A percentile compares a stretch with the other conserved stretches of the same genome.
These are phyloP conservation scores for Danielozyma ontarioensis DNA, from an alignment of 805 yeast genomes.

Conservation along the genomic window DNA sequence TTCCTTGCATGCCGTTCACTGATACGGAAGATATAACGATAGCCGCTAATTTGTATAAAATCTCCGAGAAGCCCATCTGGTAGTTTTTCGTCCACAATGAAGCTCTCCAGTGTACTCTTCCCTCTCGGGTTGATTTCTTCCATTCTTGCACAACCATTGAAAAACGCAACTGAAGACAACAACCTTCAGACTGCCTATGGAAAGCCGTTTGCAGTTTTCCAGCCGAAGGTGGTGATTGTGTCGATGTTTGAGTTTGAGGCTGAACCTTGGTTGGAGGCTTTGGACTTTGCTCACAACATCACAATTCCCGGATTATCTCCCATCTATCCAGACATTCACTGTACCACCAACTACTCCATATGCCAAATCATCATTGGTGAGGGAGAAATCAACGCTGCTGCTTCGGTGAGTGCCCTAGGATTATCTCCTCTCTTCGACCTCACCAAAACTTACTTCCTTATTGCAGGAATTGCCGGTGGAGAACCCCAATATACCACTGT, in stretches of 20 bases:
- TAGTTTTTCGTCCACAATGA: too few species aligned
- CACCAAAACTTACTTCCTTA: constrained; percentile 14
- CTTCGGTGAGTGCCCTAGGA: constrained; percentile 14
- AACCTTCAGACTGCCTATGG: constrained; percentile 9
- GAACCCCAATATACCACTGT: constrained; percentile 14
- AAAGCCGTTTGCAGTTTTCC: constrained; percentile 10
- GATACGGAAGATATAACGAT: too few species aligned
- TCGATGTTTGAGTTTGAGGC: constrained; percentile 15
- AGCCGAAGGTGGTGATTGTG: constrained; percentile 14
- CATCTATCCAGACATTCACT: constrained; percentile 11
- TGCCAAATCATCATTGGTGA: constrained; percentile 17
- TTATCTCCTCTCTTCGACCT: constrained; percentile 15
- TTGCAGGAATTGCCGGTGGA: constrained; percentile 16
- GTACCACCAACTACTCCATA: constrained; percentile 12
- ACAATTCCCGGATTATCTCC: constrained; percentile 17
- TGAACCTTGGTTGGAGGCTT: constrained; percentile 12
- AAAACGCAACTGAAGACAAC: constrained; percentile 1
- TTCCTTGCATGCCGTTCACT: too few species aligned
- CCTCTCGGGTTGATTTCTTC: too few species aligned
- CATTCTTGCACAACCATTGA: background rate
- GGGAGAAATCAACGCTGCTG: constrained; percentile 17
- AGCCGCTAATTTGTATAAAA: too few species aligned
- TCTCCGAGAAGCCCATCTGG: too few species aligned
- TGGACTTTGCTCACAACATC: constrained; percentile 13
- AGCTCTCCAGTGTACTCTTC: too few species aligned